Base-by-base conservation (phyloP, 192 early-diverging fungal species). In the Helicostylum pulchrum region DNA sequence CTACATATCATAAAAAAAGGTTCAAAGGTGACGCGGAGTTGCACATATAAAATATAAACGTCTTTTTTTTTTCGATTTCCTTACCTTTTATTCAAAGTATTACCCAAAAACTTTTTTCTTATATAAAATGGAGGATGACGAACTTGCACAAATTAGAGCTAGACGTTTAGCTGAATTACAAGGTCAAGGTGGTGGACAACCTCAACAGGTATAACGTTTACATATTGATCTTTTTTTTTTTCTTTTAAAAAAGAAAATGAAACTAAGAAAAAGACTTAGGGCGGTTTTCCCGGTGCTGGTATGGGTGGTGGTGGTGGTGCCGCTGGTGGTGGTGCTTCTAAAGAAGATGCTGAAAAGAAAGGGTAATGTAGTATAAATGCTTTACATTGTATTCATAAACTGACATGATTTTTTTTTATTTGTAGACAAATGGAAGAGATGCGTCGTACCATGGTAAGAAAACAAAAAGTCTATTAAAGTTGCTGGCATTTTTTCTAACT, bases 351-450 rank as follows among this genome's bases (percentile, higher is more conserved):
- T 23, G 83, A 83, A 59, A 89, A 92, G 79, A 77, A 85, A 64
- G 75, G 80, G 85, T 90, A 47, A 59, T 43, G 47, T 7, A 44
- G 59, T n/a, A 39, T 9, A 30, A 43, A 26, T 34, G 26, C 26
- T 67, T 17, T 20, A 21, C n/a, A 67, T 2, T 55, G 26, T 30
- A 19, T 32, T 36, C 61, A 46, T 26, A 60, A 62, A 32, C 43
- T 17, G 21, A 26, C 45, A 11, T n/a, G n/a, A n/a, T n/a, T 49
- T 21, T 20, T 45, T 21, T 17, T 58, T 69, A 45, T 55, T 50
- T 34, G 21, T 69, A 92, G 90, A 23, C 87, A 91, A 78, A 84
- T 86, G 81, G 92, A 98, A 54, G 93, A 98, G 71, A 85, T 86
- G 80, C 86, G 93, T 21, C 74, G 87, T 59, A 84, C 76, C 14